Percentiles rank a stretch among this genome's conserved stretches.
These are phyloP conservation scores for Erysiphe pulchra DNA, from an alignment of 2,329 filamentous ascomycete genomes.

Conservation along the genomic window DNA sequence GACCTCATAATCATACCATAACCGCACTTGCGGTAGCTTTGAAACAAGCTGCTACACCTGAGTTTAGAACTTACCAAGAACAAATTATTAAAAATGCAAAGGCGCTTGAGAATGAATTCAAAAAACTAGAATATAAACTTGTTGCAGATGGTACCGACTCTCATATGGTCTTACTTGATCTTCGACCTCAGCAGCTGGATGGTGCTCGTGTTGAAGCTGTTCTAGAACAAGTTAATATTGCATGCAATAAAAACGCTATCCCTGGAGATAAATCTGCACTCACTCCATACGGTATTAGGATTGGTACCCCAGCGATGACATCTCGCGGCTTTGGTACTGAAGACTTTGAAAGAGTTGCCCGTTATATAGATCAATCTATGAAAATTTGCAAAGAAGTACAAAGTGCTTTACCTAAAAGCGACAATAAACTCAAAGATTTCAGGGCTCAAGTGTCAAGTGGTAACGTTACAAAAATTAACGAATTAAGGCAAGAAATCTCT, in stretches of 20 bases:
- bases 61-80: constrained; percentile 83
- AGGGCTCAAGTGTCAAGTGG: constrained; percentile 69
- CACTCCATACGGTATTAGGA: constrained; percentile 74
- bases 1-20: constrained; percentile 97
- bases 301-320: constrained; percentile 95
- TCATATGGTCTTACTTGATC: constrained; percentile 78
- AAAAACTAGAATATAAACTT: constrained; percentile 58
- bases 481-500: constrained; percentile 70
- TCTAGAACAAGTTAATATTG: constrained; percentile 77
- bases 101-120: constrained; percentile 28
- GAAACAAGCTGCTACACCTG: constrained; percentile 70
- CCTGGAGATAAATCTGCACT: constrained; percentile 86
- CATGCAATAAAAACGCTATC: constrained; percentile 98
- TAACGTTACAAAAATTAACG: constrained; percentile 56
- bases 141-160: constrained; percentile 93
- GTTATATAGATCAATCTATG: constrained; percentile 47
- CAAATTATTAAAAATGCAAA: constrained; percentile 80
- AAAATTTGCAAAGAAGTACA: constrained; percentile 1
- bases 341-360: constrained; percentile 64
- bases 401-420: constrained; percentile 64
- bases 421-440: constrained; percentile 99
- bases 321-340: constrained; percentile 74
- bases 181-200: constrained; percentile 72
- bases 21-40: constrained; percentile 82
- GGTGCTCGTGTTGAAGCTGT: constrained; percentile 75